A percentile compares a stretch with the other conserved stretches of the same genome.
Evolutionary conservation across 1,284 basidiomycete genomes (phyloP).

Genomic region (Bjerkandera adusta): DNA sequence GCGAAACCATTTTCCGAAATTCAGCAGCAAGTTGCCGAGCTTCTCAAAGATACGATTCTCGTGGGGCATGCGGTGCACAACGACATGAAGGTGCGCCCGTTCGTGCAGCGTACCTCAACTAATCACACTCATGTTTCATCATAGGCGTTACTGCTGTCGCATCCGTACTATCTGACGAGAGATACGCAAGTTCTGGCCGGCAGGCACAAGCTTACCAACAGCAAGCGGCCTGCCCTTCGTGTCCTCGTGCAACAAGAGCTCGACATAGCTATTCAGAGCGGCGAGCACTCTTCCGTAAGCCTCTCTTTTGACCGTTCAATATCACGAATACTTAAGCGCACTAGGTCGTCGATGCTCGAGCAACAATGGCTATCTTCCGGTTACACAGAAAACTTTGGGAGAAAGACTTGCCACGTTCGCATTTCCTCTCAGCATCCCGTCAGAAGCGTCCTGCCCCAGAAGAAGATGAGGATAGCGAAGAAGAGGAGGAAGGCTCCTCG

Average conservation of each 20-base stretch:
- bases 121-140: constrained; percentile 5
- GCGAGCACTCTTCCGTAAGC: constrained; percentile 84
- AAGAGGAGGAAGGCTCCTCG: constrained; percentile 20
- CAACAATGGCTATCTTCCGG: constrained; percentile 94
- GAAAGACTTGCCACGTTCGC: constrained; percentile 33
- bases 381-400: constrained; percentile 91
- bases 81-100: constrained; percentile 78
- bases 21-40: constrained; percentile 75
- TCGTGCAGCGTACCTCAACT: constrained; percentile 1
- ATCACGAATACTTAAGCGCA: neutral
- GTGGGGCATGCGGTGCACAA: constrained; percentile 94
- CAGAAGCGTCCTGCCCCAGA: constrained; percentile 8
- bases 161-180: constrained; percentile 75
- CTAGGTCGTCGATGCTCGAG: constrained; percentile 68
- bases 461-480: constrained; percentile 15
- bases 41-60: constrained; percentile 82
- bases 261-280: constrained; percentile 81
- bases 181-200: constrained; percentile 79
- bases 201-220: constrained; percentile 57
- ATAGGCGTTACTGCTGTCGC: constrained; percentile 91
- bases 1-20: constrained; percentile 82
- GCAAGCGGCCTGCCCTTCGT: constrained; percentile 73
- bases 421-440: constrained; percentile 1
- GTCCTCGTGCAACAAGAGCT: constrained; percentile 83
- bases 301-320: neutral